A percentile compares a stretch with the other conserved stretches of the same genome.
These are phyloP conservation scores for Strobilomyces dryophilus DNA, from an alignment of 768 basidiomycete species.

Conservation along the genomic window DNA sequence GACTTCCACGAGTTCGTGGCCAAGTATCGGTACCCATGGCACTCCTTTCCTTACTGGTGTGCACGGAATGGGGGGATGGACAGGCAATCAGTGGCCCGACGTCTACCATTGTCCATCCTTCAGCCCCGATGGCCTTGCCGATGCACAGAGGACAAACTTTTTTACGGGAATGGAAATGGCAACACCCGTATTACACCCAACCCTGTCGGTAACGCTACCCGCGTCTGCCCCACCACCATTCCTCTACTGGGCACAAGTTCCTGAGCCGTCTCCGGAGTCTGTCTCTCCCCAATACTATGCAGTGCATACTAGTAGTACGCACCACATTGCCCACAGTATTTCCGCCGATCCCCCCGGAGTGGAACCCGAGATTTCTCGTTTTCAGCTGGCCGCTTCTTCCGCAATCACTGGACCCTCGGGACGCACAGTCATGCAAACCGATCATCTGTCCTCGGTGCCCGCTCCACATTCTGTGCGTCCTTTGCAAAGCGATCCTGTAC, in stretches of 20 bases:
- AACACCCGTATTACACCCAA: slow-evolving; percentile 1
- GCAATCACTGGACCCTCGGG: neutral
- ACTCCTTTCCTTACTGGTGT: neutral
- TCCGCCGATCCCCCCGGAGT: neutral
- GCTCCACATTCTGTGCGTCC: neutral
- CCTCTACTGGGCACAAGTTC: neutral
- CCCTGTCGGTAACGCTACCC: neutral
- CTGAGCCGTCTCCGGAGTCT: slow-evolving; percentile 1
- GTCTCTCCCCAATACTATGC: slow-evolving; percentile 1
- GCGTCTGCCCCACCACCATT: neutral
- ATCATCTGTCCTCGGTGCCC: neutral
- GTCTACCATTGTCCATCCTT: neutral
- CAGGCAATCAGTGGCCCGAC: neutral
- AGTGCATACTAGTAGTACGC: neutral
- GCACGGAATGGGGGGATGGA: neutral
- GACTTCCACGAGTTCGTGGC: slow-evolving; percentile 3
- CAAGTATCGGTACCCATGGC: neutral
- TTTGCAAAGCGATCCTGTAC: slow-evolving; percentile 1
- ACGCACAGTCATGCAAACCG: neutral
- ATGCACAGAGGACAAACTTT: neutral
- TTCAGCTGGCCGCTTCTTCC: neutral
- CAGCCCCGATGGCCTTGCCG: too few species aligned
- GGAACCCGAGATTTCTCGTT: neutral
- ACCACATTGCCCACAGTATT: neutral
- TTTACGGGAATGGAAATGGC: neutral